A percentile compares a stretch with the other conserved stretches of the same genome.
These are phyloP conservation scores for Evernia prunastri DNA, from an alignment of 495 filamentous ascomycete genomes.

Conservation along the genomic window DNA sequence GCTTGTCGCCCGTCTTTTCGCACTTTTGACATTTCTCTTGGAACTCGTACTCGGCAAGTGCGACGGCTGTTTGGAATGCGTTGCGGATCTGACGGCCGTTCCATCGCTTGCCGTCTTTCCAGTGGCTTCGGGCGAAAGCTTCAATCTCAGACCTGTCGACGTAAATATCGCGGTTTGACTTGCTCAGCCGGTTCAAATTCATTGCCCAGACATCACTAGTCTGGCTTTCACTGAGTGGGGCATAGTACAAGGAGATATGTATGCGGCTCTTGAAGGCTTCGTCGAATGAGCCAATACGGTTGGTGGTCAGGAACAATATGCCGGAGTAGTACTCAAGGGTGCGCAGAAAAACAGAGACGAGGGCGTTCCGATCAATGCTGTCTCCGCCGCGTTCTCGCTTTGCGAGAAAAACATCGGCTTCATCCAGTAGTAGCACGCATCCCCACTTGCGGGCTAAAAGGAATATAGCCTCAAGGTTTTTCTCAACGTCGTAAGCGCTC, in stretches of 20 bases:
- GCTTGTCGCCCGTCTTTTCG: not conserved
- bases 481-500: conserved; percentile 14
- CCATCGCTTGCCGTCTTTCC: conserved; percentile 24
- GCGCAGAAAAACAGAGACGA: conserved; percentile 44
- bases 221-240: conserved; percentile 5
- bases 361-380: conserved; percentile 24
- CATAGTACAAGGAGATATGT: conserved; percentile 31
- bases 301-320: conserved; percentile 53
- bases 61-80: conserved; percentile 36
- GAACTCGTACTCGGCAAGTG: conserved; percentile 32
- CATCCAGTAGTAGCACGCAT: conserved; percentile 52
- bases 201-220: conserved; percentile 14
- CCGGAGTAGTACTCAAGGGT: conserved; percentile 50
- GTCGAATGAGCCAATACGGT: conserved; percentile 40
- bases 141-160: conserved; percentile 1
- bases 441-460: conserved; percentile 22
- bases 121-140: conserved; percentile 13
- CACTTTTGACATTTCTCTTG: conserved; percentile 4
- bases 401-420: conserved; percentile 64
- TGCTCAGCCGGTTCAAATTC: conserved; percentile 2
- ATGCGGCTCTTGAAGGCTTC: conserved; percentile 47
- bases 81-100: conserved; percentile 43
- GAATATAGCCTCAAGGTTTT: conserved; percentile 40
- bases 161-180: not conserved
- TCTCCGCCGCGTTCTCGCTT: conserved; percentile 34